Percentiles rank a stretch among this genome's conserved stretches.
phyloP scores from a whole-genome alignment of 805 yeast genomes.

The Komagataella pastoris region DNA sequence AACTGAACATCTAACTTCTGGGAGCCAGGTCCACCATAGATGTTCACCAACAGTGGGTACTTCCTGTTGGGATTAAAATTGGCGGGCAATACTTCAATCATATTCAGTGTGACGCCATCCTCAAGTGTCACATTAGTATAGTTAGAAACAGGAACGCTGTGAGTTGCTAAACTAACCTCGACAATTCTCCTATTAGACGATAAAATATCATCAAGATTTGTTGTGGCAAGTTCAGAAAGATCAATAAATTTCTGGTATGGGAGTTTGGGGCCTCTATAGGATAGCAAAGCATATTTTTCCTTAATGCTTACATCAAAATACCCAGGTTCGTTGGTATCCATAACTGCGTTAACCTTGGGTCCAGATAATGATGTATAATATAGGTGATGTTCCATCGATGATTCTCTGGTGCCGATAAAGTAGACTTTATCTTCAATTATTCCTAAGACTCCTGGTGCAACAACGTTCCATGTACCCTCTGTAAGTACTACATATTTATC shows the following conservation, averaged over 20 bases:
- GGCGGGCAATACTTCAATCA: conserved; percentile 52
- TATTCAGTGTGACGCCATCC: conserved; percentile 23
- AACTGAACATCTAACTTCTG: conserved; percentile 37
- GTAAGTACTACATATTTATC: conserved; percentile 27
- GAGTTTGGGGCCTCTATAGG: conserved; percentile 32
- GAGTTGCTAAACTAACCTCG: neutral
- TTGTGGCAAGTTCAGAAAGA: conserved; percentile 2
- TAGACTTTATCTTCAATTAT: conserved; percentile 31
- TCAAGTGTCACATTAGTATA: conserved; percentile 16
- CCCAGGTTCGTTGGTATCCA: conserved; percentile 11
- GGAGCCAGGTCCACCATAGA: conserved; percentile 78
- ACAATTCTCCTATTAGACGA: neutral
- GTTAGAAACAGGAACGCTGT: neutral
- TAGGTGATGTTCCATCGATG: conserved; percentile 45
- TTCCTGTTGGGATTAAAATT: conserved; percentile 27
- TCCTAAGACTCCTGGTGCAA: conserved; percentile 28
- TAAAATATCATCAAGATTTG: neutral
- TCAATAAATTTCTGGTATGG: conserved; percentile 31
- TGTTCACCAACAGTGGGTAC: conserved; percentile 55
- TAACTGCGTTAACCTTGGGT: conserved; percentile 13
- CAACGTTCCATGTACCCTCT: conserved; percentile 36
- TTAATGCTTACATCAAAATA: conserved; percentile 41
- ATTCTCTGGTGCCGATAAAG: conserved; percentile 43
- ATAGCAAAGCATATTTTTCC: conserved; percentile 32
- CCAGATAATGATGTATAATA: conserved; percentile 29